These are phyloP conservation scores for Babesia microti DNA, from an alignment of 169 alveolate species.

Conservation along the genomic window DNA sequence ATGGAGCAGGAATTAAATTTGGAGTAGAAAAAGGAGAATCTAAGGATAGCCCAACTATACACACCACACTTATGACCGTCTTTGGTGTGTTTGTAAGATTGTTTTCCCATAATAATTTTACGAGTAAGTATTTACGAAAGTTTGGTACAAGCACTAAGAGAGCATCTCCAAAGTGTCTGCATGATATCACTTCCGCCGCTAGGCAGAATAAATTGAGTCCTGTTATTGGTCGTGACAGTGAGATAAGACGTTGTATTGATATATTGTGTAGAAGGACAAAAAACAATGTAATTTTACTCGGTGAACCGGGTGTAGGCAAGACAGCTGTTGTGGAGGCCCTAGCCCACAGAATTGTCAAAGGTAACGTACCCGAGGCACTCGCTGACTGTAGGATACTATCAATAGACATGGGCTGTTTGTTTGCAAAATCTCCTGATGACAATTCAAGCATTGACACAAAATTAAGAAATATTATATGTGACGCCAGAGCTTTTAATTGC, in stretches of 20 bases:
- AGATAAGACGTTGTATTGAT: constrained; percentile 56
- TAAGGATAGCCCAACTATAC: too few relatives aligned
- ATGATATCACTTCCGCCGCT: too few relatives aligned
- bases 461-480: constrained; percentile 34
- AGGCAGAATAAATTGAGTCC: too few relatives aligned
- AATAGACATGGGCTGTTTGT: constrained; percentile 41
- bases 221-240: constrained; percentile 50
- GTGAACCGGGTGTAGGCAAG: constrained; percentile 54
- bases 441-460: constrained; percentile 20
- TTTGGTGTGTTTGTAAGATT: too few relatives aligned
- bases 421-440: constrained; percentile 28
- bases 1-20: too few relatives aligned
- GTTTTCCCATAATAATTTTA: too few relatives aligned
- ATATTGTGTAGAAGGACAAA: constrained; percentile 65
- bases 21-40: too few relatives aligned
- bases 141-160: too few relatives aligned
- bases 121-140: too few relatives aligned
- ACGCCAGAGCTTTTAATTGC: constrained; percentile 24
- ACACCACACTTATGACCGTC: too few relatives aligned
- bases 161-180: too few relatives aligned
- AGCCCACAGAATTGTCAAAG: constrained; percentile 23
- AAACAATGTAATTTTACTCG: constrained; percentile 56
- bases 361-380: constrained; percentile 40
- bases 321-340: constrained; percentile 49
- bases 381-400: constrained; percentile 39